Conservation (phyloP, 140 eudicot species). For the Oenanthe javanica region DNA sequence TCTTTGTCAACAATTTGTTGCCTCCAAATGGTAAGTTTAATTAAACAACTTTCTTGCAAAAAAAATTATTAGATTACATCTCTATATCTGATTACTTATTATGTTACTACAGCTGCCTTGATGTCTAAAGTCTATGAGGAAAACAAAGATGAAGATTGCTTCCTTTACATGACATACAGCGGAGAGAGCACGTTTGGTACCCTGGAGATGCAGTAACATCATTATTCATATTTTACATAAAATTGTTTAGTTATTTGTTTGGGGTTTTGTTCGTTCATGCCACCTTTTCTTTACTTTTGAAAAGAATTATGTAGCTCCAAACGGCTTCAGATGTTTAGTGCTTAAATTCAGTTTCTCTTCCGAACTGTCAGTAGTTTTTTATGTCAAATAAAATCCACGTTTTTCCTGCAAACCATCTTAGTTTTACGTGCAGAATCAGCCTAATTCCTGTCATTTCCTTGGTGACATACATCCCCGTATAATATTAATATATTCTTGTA, state of each 20-base stretch:
- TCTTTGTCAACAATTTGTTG: slow-evolving; percentile 8
- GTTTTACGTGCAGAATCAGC: too few species aligned
- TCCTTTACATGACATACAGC: slow-evolving; percentile 94
- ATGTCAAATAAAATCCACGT: too few species aligned
- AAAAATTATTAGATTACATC: neutral
- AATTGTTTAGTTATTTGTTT: neutral
- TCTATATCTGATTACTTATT: too few species aligned
- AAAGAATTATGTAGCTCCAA: neutral
- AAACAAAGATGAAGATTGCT: slow-evolving; percentile 88
- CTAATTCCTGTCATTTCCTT: too few species aligned
- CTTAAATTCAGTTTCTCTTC: neutral
- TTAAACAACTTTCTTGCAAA: neutral
- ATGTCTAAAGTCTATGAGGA: slow-evolving; percentile 94
- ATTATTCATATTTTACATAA: neutral
- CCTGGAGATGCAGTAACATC: neutral
- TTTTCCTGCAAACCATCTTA: too few species aligned
- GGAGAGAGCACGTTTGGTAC: slow-evolving; percentile 96
- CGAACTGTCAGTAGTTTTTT: neutral
- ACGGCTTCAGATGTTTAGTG: neutral
- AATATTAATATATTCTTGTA: too few species aligned
- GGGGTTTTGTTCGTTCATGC: neutral
- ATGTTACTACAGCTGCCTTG: slow-evolving; percentile 73
- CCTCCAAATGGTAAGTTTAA: slow-evolving; percentile 21
- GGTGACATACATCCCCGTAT: too few species aligned
- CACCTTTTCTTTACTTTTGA: neutral